Percentiles rank a stretch among this genome's conserved stretches.
Conservation (phyloP, 345 rosid species). For the Euphorbia pulcherrima region DNA sequence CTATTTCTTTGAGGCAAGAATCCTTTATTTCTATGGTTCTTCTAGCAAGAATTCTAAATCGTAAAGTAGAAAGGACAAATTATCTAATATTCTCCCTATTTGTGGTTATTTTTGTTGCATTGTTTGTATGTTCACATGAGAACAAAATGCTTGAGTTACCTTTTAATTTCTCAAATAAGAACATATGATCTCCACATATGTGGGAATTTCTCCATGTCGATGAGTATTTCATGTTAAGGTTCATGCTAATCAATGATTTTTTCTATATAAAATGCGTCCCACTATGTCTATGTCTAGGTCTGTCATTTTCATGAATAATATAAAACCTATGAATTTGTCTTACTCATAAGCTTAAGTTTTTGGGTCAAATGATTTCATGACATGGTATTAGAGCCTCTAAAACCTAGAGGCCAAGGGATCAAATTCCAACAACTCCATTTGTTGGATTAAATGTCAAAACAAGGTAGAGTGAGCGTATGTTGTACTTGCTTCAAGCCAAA, state of each 20-base stretch:
- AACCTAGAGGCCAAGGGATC: too few relatives aligned
- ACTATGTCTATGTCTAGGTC: not conserved
- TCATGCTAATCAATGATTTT: not conserved
- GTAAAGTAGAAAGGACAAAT: not conserved
- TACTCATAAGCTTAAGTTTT: too few relatives aligned
- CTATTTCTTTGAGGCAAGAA: conserved; percentile 86
- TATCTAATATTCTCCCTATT: not conserved
- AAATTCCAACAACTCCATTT: too few relatives aligned
- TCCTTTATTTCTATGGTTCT: conserved; percentile 27
- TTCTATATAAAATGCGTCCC: too few relatives aligned
- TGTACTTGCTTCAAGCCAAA: too few relatives aligned
- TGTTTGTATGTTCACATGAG: not conserved
- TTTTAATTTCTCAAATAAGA: not conserved
- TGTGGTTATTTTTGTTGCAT: not conserved
- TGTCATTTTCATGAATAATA: too few relatives aligned
- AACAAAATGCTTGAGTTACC: not conserved
- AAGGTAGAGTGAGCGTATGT: too few relatives aligned
- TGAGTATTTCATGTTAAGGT: not conserved
- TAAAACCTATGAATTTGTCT: too few relatives aligned
- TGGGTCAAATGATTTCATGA: too few relatives aligned
- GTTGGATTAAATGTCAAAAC: too few relatives aligned
- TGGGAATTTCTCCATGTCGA: not conserved
- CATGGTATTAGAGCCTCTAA: too few relatives aligned
- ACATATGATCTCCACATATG: not conserved
- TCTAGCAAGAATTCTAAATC: not conserved